Conservation (phyloP, 139 green algal genomes). For the Yamagishiella unicocca region DNA sequence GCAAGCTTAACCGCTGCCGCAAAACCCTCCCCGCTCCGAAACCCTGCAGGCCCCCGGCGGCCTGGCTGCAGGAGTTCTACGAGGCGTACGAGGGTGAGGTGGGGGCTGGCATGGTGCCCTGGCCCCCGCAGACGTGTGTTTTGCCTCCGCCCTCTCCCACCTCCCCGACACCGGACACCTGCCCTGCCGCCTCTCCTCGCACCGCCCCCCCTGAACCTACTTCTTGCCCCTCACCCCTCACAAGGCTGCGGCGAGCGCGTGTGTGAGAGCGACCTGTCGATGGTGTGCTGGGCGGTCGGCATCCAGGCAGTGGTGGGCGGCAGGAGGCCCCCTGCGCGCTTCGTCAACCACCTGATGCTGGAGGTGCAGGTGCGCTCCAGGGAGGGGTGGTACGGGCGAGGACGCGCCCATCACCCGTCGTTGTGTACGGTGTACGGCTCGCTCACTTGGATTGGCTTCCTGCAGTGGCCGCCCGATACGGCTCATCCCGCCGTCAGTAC, state of each 20-base stretch:
- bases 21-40: not conserved
- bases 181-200: not conserved
- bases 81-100: slow-evolving; percentile 4
- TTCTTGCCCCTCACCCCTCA: not conserved
- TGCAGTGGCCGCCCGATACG: too few relatives aligned
- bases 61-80: slow-evolving; percentile 28
- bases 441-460: too few relatives aligned
- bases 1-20: too few relatives aligned
- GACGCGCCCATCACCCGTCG: too few relatives aligned
- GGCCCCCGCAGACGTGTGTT: too few relatives aligned
- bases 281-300: slow-evolving; percentile 24
- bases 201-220: not conserved
- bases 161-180: too few relatives aligned
- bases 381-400: not conserved
- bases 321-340: not conserved
- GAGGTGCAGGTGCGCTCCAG: slow-evolving; percentile 28
- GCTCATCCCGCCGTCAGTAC: too few relatives aligned
- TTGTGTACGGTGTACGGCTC: too few relatives aligned
- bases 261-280: slow-evolving; percentile 13
- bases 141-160: too few relatives aligned
- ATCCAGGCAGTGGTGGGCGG: not conserved
- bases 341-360: not conserved
- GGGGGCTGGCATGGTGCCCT: not conserved
- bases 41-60: not conserved
- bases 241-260: not conserved